These are phyloP conservation scores for Arthrobotrys conoides DNA, from an alignment of 2,329 filamentous ascomycete species.

Conservation along the genomic window DNA sequence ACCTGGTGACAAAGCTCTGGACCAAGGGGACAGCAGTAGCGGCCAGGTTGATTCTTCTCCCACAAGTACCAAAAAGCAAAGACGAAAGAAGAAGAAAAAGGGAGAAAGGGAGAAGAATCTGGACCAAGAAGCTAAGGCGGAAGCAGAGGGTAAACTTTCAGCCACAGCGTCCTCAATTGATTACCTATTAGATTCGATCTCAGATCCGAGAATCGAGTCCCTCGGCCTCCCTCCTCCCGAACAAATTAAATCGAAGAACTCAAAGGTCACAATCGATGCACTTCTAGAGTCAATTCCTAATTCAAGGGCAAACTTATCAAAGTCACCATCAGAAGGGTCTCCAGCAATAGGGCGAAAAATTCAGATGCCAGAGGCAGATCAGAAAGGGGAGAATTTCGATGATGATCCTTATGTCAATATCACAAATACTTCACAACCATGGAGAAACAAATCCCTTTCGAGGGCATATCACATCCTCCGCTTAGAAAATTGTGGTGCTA, in stretches of 20 bases:
- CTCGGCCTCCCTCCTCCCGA: not conserved
- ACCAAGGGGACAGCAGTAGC: no score
- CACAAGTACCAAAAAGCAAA: not conserved
- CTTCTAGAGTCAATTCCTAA: slow-evolving; percentile 43
- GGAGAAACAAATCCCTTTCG: slow-evolving; percentile 8
- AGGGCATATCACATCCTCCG: slow-evolving; percentile 31
- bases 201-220: not conserved
- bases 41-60: not conserved
- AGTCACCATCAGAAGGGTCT: not conserved
- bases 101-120: not conserved
- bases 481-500: slow-evolving; percentile 39
- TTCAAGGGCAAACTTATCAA: not conserved
- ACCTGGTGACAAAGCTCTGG: not conserved
- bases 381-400: not conserved
- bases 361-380: not conserved
- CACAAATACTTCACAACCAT: slow-evolving; percentile 12
- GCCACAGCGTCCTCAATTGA: not conserved
- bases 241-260: not conserved
- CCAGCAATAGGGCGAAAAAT: not conserved
- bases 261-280: slow-evolving; percentile 46
- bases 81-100: not conserved
- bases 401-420: slow-evolving; percentile 23
- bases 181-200: slow-evolving; percentile 12
- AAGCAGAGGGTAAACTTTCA: not conserved
- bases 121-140: not conserved